Percentiles rank a stretch among this genome's conserved stretches.
Conservation (phyloP, 495 filamentous ascomycete genomes). For the Penicillium diatomitis region DNA sequence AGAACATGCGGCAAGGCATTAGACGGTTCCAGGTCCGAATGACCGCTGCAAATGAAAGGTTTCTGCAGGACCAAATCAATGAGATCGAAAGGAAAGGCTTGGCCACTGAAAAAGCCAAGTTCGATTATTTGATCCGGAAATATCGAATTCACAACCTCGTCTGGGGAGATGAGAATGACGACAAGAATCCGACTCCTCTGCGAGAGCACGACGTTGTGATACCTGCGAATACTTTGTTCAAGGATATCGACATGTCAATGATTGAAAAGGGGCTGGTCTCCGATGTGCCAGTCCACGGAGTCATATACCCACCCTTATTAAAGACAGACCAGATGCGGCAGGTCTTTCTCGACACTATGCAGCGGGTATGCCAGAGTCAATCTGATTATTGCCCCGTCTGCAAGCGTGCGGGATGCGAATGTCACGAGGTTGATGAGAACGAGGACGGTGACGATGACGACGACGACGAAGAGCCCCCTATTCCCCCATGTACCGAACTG, state of each 20-base stretch:
- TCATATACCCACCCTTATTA: background rate
- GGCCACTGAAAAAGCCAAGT: conserved; percentile 1
- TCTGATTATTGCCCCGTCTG: too few species aligned
- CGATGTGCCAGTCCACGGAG: background rate
- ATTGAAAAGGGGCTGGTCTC: background rate
- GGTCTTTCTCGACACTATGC: background rate
- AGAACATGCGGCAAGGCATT: conserved; percentile 3
- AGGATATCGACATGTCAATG: background rate
- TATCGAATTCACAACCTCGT: background rate
- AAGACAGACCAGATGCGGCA: conserved; percentile 1
- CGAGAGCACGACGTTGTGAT: background rate
- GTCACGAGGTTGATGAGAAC: background rate
- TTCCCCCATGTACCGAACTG: conserved; percentile 1
- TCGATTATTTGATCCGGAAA: background rate
- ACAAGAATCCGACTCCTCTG: background rate
- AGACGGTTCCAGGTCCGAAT: conserved; percentile 1
- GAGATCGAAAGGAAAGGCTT: conserved; percentile 1
- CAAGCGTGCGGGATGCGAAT: too few species aligned
- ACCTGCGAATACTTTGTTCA: background rate
- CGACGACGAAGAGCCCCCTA: background rate
- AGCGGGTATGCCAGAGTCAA: conserved; percentile 1
- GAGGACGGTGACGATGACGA: background rate
- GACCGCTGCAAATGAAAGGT: conserved; percentile 2
- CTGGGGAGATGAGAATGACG: background rate
- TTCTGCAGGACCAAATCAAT: conserved; percentile 1